Evolutionary conservation across 768 basidiomycete species (phyloP).

Genomic region (Candolleomyces eurysporus): DNA sequence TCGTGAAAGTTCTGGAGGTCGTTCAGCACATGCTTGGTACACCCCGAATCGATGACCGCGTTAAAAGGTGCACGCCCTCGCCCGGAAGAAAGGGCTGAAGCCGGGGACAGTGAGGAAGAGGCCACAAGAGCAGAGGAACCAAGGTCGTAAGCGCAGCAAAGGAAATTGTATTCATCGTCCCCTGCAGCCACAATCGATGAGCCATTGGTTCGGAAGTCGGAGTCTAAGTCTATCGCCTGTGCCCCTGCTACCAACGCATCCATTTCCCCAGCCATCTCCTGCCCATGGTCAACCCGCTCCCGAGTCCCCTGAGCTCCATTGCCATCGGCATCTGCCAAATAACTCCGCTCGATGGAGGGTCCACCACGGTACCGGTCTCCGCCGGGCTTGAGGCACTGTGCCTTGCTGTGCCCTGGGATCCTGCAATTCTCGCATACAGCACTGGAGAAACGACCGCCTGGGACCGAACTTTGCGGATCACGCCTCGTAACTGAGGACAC

Average conservation of each 20-base stretch:
- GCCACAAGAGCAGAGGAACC: background rate
- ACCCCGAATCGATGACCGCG: conserved; percentile 20
- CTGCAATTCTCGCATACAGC: too few species aligned
- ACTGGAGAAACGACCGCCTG: too few species aligned
- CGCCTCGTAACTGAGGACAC: too few species aligned
- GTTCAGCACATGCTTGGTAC: conserved; percentile 16
- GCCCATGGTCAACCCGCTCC: too few species aligned
- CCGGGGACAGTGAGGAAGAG: background rate
- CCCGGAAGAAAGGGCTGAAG: background rate
- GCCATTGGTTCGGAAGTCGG: too few species aligned
- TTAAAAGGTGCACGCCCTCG: background rate
- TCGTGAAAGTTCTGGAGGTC: conserved; percentile 16
- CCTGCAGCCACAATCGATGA: too few species aligned
- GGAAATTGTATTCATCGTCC: too few species aligned
- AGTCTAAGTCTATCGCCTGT: too few species aligned
- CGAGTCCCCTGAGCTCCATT: background rate
- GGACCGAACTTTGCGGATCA: too few species aligned
- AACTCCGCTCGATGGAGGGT: background rate
- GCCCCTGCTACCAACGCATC: too few species aligned
- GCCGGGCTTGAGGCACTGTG: background rate
- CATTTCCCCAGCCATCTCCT: too few species aligned
- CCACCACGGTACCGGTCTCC: background rate
- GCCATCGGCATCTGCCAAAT: background rate
- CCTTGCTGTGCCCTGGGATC: background rate
- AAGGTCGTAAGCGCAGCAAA: background rate